Percentiles rank a stretch among this genome's conserved stretches.
These are phyloP conservation scores for Trichoderma gracile DNA, from an alignment of 2,329 filamentous ascomycete species.

Conservation along the genomic window DNA sequence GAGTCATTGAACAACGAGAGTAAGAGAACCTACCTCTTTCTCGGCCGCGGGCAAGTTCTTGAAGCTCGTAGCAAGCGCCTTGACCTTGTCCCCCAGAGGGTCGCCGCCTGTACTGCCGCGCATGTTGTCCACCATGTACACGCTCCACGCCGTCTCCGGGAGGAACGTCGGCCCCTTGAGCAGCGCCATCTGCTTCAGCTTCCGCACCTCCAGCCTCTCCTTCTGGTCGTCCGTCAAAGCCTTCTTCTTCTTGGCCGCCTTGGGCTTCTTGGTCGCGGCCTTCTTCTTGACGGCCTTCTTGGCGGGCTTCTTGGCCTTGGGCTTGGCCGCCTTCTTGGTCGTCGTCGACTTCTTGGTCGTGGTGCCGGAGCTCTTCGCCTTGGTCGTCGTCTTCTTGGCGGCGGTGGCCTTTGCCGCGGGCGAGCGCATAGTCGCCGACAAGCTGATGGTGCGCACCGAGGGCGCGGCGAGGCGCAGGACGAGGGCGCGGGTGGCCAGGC, in stretches of 20 bases:
- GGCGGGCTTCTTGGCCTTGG: slow-evolving; percentile 29
- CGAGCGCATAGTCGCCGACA: slow-evolving; percentile 35
- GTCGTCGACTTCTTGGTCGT: slow-evolving; percentile 31
- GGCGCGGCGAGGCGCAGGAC: slow-evolving; percentile 28
- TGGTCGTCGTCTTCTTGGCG: slow-evolving; percentile 32
- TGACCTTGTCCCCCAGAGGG: slow-evolving; percentile 31
- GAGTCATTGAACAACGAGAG: background rate
- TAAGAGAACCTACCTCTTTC: slow-evolving; percentile 43
- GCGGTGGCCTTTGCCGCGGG: slow-evolving; percentile 32
- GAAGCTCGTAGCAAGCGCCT: slow-evolving; percentile 38
- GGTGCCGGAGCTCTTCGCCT: slow-evolving; percentile 28
- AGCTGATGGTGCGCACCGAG: slow-evolving; percentile 37
- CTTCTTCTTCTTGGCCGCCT: slow-evolving; percentile 40
- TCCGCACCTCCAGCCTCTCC: slow-evolving; percentile 37
- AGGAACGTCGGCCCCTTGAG: slow-evolving; percentile 42
- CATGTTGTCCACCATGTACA: slow-evolving; percentile 43
- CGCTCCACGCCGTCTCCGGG: slow-evolving; percentile 39
- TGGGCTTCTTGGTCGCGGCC: slow-evolving; percentile 33
- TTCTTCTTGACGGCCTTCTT: slow-evolving; percentile 33
- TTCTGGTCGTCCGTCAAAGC: slow-evolving; percentile 43
- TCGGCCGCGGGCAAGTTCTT: slow-evolving; percentile 45
- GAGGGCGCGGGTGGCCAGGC: slow-evolving; percentile 29
- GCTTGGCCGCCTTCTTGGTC: slow-evolving; percentile 28
- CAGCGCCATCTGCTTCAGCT: slow-evolving; percentile 46
- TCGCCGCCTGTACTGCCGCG: slow-evolving; percentile 5